phyloP scores from a whole-genome alignment of 192 early-diverging fungal species.

The Entomortierella chlamydospora region DNA sequence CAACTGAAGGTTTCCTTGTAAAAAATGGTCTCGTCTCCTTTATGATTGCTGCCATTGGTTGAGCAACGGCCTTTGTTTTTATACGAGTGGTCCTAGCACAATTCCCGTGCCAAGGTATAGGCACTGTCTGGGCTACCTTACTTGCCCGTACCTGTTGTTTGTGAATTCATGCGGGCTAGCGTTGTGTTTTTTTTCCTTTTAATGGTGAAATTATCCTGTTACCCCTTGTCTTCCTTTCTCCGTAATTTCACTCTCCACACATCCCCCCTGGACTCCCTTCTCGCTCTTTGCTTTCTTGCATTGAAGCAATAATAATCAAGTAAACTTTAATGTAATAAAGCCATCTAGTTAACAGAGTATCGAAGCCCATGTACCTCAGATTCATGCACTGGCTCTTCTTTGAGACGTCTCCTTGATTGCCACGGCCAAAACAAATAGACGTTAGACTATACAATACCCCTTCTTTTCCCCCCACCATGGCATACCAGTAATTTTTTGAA shows the following conservation, averaged over 20 bases:
- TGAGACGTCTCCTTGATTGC: neutral
- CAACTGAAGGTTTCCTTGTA: too few species aligned
- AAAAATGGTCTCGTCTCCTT: too few species aligned
- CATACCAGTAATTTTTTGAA: neutral
- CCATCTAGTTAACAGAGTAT: neutral
- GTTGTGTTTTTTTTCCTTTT: too few species aligned
- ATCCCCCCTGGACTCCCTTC: neutral
- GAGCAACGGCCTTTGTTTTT: too few species aligned
- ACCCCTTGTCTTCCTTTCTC: neutral
- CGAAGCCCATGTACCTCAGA: neutral
- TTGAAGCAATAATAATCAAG: neutral
- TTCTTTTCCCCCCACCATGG: neutral
- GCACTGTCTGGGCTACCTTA: too few species aligned
- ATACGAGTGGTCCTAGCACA: too few species aligned
- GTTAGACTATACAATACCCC: neutral
- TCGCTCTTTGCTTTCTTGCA: neutral
- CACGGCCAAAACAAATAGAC: neutral
- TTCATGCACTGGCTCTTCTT: neutral
- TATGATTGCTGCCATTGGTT: too few species aligned
- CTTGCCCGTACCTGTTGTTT: too few species aligned
- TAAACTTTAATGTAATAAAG: neutral
- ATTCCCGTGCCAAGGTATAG: too few species aligned
- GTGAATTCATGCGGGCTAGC: too few species aligned
- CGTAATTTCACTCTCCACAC: neutral
- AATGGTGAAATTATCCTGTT: neutral